Base-by-base conservation (phyloP, 2,329 filamentous ascomycete genomes). In the Xylaria polymorpha region DNA sequence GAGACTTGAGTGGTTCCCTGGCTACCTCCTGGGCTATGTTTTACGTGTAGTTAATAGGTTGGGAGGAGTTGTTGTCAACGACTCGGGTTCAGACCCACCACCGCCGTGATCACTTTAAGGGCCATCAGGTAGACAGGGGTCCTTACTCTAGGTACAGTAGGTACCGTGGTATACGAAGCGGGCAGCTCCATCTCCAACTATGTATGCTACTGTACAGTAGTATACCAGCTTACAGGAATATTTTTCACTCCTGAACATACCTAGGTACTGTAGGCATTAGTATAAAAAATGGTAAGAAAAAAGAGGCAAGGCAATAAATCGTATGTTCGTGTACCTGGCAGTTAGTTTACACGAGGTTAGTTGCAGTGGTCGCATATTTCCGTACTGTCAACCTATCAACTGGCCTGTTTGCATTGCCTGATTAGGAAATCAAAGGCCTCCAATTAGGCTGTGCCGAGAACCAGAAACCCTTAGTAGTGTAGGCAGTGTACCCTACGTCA, bases 51-150 rank as follows among this genome's bases (percentile, higher is more conserved):
- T 57, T 41, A 18, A 50, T 58, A 59, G 62, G 61, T 56, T 64
- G 29, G 37, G 12, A 57, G 41, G 12, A 57, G 51, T 32, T 63
- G 51, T 48, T 37, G 25, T 29, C 43, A 61, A 67, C 69, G 60
- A 69, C 60, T 71, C 60, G 64, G 66, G 46, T 51, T 29, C 50
- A 43, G 65, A 50, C 68, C 65, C 51, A 51, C 7, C 35, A 43
- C 35, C 35, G 20, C 29, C 15, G 29, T 25, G 56, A 8, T 37
- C 41, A 37, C 29, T 53, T 48, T 22, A 48, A 22, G 44, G 12
- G 46, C 50, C 32, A 18, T 53, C 25, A 32, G 32, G 25, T 9
- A 29, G 20, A 48, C 25, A 32, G 48, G 14, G 14, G 22, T 18
- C 18, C 25, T 32, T 29, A 15, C 25, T 37, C 1, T 37, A 37